Conservation (phyloP, 163 green algal species). For the Scenedesmus sp. region DNA sequence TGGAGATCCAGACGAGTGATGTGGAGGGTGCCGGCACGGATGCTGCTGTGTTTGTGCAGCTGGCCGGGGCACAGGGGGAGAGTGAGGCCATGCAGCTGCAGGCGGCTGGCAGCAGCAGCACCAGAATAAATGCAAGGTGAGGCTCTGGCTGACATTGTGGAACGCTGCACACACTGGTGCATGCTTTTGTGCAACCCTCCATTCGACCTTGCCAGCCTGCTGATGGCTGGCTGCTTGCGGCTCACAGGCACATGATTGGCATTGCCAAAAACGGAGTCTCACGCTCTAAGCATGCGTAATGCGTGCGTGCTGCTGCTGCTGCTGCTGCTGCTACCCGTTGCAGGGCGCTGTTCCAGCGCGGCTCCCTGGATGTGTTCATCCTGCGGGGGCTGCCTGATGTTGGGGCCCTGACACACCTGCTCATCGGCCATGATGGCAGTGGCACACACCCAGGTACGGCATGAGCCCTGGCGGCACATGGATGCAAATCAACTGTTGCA, state of each 20-base stretch:
- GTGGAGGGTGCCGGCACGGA: constrained; percentile 70
- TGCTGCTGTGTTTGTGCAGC: constrained; percentile 69
- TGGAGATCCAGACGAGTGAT: constrained; percentile 64
- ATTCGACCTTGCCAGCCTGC: background rate
- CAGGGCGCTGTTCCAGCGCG: constrained; percentile 55
- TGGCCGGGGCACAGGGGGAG: constrained; percentile 57
- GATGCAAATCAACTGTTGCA: no score
- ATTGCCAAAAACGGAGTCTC: no score
- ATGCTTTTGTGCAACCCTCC: background rate
- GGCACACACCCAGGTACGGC: constrained; percentile 53
- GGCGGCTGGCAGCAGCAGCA: constrained; percentile 43
- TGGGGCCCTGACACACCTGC: constrained; percentile 68
- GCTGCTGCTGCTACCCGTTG: background rate
- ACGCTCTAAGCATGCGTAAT: background rate
- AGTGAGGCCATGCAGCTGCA: constrained; percentile 40
- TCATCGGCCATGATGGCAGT: constrained; percentile 71
- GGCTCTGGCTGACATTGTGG: background rate
- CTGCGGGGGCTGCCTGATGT: constrained; percentile 64
- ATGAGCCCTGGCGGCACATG: background rate
- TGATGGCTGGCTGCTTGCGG: background rate
- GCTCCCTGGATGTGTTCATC: constrained; percentile 67
- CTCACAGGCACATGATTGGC: background rate
- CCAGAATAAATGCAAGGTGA: constrained; percentile 44
- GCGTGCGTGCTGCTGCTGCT: background rate
- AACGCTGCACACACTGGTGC: background rate